These are phyloP conservation scores for Aspergillus flavus DNA, from an alignment of 2,329 filamentous ascomycete genomes.

Conservation along the genomic window DNA sequence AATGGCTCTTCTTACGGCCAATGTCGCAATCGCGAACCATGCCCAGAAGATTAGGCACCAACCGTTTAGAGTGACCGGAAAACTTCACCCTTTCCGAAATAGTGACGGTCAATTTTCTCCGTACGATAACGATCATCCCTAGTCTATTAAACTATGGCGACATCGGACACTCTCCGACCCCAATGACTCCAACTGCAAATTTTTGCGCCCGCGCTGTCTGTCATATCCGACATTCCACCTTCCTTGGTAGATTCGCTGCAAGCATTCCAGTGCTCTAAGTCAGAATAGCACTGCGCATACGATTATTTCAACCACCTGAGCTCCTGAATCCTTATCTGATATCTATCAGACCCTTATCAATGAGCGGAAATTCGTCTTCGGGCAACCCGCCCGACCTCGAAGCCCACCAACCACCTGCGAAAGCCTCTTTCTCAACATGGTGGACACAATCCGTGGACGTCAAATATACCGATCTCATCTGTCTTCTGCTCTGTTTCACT, in stretches of 20 bases:
- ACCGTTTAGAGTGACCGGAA: conserved; percentile 1
- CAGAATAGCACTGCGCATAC: not conserved
- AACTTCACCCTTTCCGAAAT: not conserved
- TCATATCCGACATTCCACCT: not conserved
- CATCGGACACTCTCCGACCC: conserved; percentile 8
- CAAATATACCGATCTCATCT: conserved; percentile 40
- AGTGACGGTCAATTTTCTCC: not conserved
- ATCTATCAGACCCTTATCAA: not conserved
- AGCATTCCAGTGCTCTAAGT: not conserved
- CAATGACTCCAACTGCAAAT: conserved; percentile 7
- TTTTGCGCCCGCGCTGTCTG: conserved; percentile 5
- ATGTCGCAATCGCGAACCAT: conserved; percentile 10
- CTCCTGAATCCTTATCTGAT: not conserved
- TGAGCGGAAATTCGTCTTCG: not conserved
- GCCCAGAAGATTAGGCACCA: conserved; percentile 4
- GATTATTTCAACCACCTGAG: not conserved
- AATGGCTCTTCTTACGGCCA: not conserved
- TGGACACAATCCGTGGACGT: conserved; percentile 35
- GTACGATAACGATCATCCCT: not conserved
- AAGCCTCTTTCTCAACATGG: conserved; percentile 20
- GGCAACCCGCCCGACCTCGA: conserved; percentile 15
- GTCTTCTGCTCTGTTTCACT: conserved; percentile 43
- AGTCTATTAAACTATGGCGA: not conserved
- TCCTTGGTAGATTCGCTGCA: not conserved
- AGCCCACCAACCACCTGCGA: conserved; percentile 10